Evolutionary conservation across 2,329 filamentous ascomycete genomes (phyloP), one percentile per base, ranked within the genome.

Genomic region (Phialocephala subalpina): DNA sequence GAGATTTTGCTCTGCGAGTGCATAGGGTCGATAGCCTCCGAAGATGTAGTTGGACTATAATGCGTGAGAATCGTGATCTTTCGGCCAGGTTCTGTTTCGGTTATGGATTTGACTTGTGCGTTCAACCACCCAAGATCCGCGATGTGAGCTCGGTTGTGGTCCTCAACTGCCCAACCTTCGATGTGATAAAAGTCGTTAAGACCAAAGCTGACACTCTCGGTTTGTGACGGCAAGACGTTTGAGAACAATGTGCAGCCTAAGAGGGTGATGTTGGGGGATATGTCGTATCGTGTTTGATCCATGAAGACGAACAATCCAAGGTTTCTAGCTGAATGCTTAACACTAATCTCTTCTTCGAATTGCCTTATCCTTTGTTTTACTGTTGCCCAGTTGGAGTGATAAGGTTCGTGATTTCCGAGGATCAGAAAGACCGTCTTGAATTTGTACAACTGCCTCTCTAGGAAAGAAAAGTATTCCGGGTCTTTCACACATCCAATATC

Each of bases 221-320:
- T 66, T 11, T 80, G 75, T 18, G 77, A 70, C 0, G 77, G 62
- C 1, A 79, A 76, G 33, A 88, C 74, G 4, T 73, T 60, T 0
- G 85, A 87, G 73, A 83, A 45, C 1, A 88, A 77, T 2, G 80
- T 82, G 67, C 80, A 84, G 14, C 82, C 82, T 0, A 84, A 73
- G 7, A 84, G 75, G 1, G 77, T 79, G 14, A 82, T 55, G 1
- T 74, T 69, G 9, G 73, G 63, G 3, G 77, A 76, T 5, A 81
- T 35, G 63, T 81, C 76, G 63, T 77, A 79, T 27, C 55, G 61
- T 14, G 61, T 63, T 36, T 76, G 79, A 62, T 82, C 77, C 25
- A 82, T 72, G 14, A 82, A 75, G 35, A 81, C 29, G 40, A 63
- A n/a, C 40, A 12, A 27, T 49, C 42, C 69, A 62, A 82, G 79